Evolutionary conservation across 1,284 basidiomycete genomes (phyloP).

Genomic region (Cutaneotrichosporon arboriforme): DNA sequence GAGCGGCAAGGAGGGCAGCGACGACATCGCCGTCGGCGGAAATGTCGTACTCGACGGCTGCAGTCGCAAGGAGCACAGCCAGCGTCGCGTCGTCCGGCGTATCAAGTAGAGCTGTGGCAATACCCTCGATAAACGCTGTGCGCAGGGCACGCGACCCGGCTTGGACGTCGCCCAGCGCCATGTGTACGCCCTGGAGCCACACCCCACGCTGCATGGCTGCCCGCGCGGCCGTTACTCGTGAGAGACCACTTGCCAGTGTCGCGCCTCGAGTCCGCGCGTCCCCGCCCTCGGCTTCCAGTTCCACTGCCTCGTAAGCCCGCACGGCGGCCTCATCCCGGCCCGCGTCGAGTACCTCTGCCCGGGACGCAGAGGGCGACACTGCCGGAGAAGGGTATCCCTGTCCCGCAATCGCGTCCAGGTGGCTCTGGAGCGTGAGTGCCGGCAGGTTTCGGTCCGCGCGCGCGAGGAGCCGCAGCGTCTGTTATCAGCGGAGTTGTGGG

Average conservation of each 20-base stretch:
- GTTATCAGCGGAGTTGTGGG: background rate
- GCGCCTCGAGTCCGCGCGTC: background rate
- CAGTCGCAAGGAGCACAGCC: constrained; percentile 17
- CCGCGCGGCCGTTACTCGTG: constrained; percentile 9
- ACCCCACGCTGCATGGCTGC: constrained; percentile 5
- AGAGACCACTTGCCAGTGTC: constrained; percentile 6
- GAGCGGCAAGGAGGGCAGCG: background rate
- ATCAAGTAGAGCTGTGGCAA: background rate
- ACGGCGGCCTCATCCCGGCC: constrained; percentile 22
- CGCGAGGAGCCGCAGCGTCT: constrained; percentile 33
- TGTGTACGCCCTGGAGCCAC: constrained; percentile 25
- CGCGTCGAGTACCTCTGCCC: background rate
- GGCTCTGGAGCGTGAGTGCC: constrained; percentile 5
- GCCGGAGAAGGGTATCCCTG: constrained; percentile 2
- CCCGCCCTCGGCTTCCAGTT: constrained; percentile 10
- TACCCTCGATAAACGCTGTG: background rate
- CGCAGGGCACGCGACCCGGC: background rate
- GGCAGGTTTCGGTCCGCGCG: constrained; percentile 18
- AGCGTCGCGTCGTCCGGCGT: constrained; percentile 7
- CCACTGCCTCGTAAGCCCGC: constrained; percentile 29
- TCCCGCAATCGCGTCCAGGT: constrained; percentile 5
- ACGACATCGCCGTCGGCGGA: background rate
- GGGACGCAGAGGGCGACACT: background rate
- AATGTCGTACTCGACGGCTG: constrained; percentile 14
- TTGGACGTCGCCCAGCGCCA: constrained; percentile 12